Evolutionary conservation across 1,139 yeast species (phyloP), one percentile per base, ranked within the genome.

Genomic region (Pichia sp.): DNA sequence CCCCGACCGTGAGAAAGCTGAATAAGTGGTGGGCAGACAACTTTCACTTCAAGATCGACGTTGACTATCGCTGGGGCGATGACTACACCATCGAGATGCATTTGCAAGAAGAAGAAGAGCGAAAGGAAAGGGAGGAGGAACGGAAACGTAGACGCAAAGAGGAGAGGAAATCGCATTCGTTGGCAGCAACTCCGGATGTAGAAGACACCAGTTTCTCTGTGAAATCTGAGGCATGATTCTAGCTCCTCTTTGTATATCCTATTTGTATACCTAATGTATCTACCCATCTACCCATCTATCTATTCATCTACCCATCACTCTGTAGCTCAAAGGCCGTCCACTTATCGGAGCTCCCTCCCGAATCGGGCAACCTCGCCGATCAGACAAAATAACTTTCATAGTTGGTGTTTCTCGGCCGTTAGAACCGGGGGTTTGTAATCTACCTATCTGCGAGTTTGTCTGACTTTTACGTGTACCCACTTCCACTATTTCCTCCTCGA

Each of bases 11-110:
- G 8, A 59, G 57, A 45, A 62, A 61, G 50, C 51, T 70, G 5
- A 52, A 54, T 4, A 50, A 55, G 1, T 63, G 69, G 53, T 64
- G 70, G 50, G 6, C 52, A 1, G 54, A 59, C 5, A 61, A 64
- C 58, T 67, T 60, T 56, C 63, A 43, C 29, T 62, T 56, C 56
- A 66, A 64, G 38, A 65, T 56, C 55, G 60, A 55, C 1, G 59
- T 56, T 13, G 70, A 67, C 47, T 59, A 61, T 36, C 62, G 61
- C 32, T 64, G 67, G 63, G 57, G 57, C 5, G 67, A 63, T 52
- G 61, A 57, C 31, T 63, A 59, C 47, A 59, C 62, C 8, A 63
- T 60, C 15, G 61, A 51, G n/a, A 63, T 57, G 49, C 59, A 55
- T 34, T 61, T 62, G 30, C 59, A 55, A 16, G 61, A 55, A 23